A percentile compares a stretch with the other conserved stretches of the same genome.
Evolutionary conservation across 805 yeast species (phyloP).

Genomic region (Candida berthetii): DNA sequence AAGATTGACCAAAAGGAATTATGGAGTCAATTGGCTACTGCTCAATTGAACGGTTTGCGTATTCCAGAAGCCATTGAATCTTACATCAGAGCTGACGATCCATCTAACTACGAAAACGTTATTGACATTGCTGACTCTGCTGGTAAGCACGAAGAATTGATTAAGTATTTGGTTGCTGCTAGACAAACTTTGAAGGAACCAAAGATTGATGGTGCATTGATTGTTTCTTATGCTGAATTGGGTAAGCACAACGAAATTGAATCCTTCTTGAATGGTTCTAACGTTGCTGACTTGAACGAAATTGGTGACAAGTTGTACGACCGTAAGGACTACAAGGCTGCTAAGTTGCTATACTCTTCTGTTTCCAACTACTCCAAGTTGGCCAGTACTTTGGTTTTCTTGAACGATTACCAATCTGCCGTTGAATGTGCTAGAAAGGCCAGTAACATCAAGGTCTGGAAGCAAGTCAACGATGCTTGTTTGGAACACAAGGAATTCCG

Average conservation of each 20-base stretch:
- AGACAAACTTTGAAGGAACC: conserved; percentile 90
- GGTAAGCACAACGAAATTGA: conserved; percentile 77
- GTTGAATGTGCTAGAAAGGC: conserved; percentile 99
- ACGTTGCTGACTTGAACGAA: conserved; percentile 86
- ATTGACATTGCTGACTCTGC: conserved; percentile 95
- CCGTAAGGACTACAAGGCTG: conserved; percentile 82
- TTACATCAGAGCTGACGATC: conserved; percentile 87
- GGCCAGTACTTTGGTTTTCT: conserved; percentile 92
- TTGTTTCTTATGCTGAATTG: conserved; percentile 79
- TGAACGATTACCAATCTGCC: conserved; percentile 91
- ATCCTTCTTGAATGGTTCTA: conserved; percentile 74
- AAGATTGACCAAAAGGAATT: conserved; percentile 78
- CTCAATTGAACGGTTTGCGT: conserved; percentile 91
- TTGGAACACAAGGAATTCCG: conserved; percentile 92
- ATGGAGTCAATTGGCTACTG: conserved; percentile 94
- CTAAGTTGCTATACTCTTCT: conserved; percentile 78
- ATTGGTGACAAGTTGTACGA: conserved; percentile 91
- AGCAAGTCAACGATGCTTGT: conserved; percentile 95
- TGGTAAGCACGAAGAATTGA: conserved; percentile 91
- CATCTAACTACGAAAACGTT: conserved; percentile 83
- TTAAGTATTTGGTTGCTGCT: conserved; percentile 85
- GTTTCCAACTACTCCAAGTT: conserved; percentile 93
- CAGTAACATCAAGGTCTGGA: conserved; percentile 90
- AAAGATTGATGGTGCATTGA: conserved; percentile 84
- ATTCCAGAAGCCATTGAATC: conserved; percentile 89